These are phyloP conservation scores for Ogataea pignaliae DNA, from an alignment of 805 yeast genomes.

Conservation along the genomic window DNA sequence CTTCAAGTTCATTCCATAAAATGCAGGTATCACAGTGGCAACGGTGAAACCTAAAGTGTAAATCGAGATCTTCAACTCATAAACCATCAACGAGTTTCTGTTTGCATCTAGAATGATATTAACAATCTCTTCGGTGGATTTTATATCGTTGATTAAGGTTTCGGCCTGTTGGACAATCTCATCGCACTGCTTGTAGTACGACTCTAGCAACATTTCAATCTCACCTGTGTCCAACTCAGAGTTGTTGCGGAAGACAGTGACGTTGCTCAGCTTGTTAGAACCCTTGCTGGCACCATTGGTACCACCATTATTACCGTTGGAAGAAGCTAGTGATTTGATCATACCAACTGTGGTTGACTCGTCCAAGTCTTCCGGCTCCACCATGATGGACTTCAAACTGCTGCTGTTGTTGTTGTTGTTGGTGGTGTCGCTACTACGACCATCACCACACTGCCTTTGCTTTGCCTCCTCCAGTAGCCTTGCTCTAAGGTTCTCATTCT, in stretches of 20 bases:
- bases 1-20: conserved; percentile 83
- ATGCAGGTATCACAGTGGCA: conserved; percentile 81
- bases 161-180: conserved; percentile 91
- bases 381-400: background rate
- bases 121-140: conserved; percentile 88
- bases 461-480: background rate
- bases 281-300: background rate
- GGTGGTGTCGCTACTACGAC: too few species aligned
- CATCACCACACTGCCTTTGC: too few species aligned
- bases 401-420: too few species aligned
- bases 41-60: conserved; percentile 82
- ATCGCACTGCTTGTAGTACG: conserved; percentile 88
- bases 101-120: conserved; percentile 89
- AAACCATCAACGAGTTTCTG: conserved; percentile 83
- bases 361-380: background rate
- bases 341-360: background rate
- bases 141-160: conserved; percentile 74
- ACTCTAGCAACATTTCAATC: conserved; percentile 80
- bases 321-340: background rate
- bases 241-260: conserved; percentile 3
- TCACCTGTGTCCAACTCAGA: conserved; percentile 46
- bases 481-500: conserved; percentile 22
- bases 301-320: background rate
- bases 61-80: conserved; percentile 76
- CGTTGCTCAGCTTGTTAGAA: conserved; percentile 1